A percentile compares a stretch with the other conserved stretches of the same genome.
phyloP scores from a whole-genome alignment of 345 rosid genomes.

The Eucalyptus pumila region DNA sequence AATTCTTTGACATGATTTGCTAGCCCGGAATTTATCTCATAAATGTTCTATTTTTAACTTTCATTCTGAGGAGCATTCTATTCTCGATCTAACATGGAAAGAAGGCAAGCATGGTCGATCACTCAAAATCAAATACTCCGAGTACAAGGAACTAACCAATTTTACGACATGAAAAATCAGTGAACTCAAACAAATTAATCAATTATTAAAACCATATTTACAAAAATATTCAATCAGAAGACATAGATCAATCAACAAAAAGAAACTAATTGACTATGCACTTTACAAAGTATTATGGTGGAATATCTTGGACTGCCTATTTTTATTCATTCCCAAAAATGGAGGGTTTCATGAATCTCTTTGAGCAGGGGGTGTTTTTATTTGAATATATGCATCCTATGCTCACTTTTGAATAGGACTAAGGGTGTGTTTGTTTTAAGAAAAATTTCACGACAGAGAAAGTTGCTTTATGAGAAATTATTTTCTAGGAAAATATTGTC shows the following conservation, averaged over 20 bases:
- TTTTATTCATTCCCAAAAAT: background rate
- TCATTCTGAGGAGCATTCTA: background rate
- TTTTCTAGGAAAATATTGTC: background rate
- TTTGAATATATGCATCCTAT: background rate
- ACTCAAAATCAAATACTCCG: background rate
- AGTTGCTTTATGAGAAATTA: fast-evolving
- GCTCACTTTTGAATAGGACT: background rate
- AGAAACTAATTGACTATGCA: background rate
- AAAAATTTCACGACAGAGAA: background rate
- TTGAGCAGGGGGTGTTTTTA: background rate
- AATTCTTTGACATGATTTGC: background rate
- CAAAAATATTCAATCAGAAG: background rate
- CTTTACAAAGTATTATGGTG: background rate
- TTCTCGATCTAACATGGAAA: background rate
- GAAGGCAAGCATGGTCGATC: background rate
- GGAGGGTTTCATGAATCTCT: background rate
- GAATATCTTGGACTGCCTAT: background rate
- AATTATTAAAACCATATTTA: background rate
- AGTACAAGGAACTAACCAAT: background rate
- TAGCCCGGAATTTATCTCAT: background rate
- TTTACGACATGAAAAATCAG: background rate
- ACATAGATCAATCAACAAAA: background rate
- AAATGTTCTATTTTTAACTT: background rate
- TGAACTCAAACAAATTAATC: background rate
- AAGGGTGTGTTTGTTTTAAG: background rate